Percentiles rank a stretch among this genome's conserved stretches.
phyloP scores from a whole-genome alignment of 2,329 filamentous ascomycete genomes.

The Rosellinia necatrix region DNA sequence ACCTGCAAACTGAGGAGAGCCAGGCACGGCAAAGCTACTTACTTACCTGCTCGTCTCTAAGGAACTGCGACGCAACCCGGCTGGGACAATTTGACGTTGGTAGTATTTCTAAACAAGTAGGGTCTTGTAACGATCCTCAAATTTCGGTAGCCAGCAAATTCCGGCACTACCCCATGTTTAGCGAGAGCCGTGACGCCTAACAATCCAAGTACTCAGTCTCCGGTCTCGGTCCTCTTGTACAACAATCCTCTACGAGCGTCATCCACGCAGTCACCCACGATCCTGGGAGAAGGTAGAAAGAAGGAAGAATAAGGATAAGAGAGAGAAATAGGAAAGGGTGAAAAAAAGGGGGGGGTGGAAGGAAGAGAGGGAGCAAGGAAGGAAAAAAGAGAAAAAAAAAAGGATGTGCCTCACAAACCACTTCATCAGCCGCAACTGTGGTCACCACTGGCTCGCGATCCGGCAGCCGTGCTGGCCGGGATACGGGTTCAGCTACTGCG shows the following conservation, averaged over 20 bases:
- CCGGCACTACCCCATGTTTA: background rate
- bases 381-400: background rate
- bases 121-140: too few relatives aligned
- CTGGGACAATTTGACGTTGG: too few relatives aligned
- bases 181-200: background rate
- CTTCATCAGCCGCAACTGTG: conserved; percentile 54
- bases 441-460: conserved; percentile 58
- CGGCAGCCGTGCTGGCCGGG: conserved; percentile 52
- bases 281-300: too few relatives aligned
- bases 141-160: background rate
- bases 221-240: background rate
- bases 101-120: too few relatives aligned
- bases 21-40: too few relatives aligned
- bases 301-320: too few relatives aligned
- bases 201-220: background rate
- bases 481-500: conserved; percentile 56
- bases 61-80: too few relatives aligned
- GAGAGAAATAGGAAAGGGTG: too few relatives aligned
- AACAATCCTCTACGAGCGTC: background rate
- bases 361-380: background rate
- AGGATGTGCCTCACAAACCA: conserved; percentile 55
- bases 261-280: too few relatives aligned
- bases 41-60: too few relatives aligned
- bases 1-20: too few relatives aligned
- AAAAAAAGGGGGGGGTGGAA: background rate